Conservation (phyloP, 2,329 filamentous ascomycete species). For the Camillea tinctor region DNA sequence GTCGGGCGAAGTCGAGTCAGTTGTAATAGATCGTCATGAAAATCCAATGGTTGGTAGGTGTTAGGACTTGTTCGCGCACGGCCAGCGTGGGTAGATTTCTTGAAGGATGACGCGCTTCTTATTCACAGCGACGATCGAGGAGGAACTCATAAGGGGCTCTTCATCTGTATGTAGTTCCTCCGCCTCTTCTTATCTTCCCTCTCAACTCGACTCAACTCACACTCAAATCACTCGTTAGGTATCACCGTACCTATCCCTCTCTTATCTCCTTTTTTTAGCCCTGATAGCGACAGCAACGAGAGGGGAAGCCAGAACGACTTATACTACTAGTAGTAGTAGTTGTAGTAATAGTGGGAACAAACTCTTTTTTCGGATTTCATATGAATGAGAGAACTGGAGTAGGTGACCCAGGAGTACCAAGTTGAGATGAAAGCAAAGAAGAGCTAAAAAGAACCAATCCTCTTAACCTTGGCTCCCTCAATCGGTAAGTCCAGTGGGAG, state of each 20-base stretch:
- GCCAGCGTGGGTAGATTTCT: conserved; percentile 17
- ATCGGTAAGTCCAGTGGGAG: background rate
- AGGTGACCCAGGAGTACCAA: background rate
- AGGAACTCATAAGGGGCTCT: conserved; percentile 2
- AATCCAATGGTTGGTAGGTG: conserved; percentile 14
- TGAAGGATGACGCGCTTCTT: background rate
- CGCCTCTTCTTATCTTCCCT: background rate
- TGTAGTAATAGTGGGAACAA: too few relatives aligned
- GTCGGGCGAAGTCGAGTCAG: background rate
- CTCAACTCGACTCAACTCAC: too few relatives aligned
- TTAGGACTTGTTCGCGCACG: conserved; percentile 21
- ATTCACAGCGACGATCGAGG: conserved; percentile 2
- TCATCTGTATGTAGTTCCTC: background rate
- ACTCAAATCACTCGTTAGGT: too few relatives aligned
- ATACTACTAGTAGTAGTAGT: conserved; percentile 2
- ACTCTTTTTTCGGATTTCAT: background rate
- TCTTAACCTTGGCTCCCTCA: background rate
- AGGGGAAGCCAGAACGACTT: conserved; percentile 21
- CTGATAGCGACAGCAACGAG: conserved; percentile 18
- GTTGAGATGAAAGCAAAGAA: background rate
- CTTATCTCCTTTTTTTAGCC: conserved; percentile 4
- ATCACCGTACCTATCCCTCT: conserved; percentile 1
- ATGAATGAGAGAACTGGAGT: background rate
- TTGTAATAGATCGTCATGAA: background rate
- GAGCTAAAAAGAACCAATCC: background rate